These are phyloP conservation scores for Pistacia vera DNA, from an alignment of 345 rosid species.

Conservation along the genomic window DNA sequence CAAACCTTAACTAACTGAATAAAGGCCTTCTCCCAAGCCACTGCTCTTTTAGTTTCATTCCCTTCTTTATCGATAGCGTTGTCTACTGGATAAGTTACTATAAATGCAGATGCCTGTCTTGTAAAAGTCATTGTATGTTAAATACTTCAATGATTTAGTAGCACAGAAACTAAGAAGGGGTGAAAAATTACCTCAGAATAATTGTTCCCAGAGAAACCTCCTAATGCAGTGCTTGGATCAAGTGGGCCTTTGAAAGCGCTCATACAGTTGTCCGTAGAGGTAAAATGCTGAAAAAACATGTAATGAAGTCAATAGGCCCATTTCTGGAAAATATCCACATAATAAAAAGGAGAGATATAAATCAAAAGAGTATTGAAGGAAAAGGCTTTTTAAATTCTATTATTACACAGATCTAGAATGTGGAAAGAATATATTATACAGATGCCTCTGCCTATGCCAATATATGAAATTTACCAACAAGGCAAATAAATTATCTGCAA, in stretches of 20 bases:
- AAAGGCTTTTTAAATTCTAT: neutral
- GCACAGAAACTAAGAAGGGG: slow-evolving; percentile 13
- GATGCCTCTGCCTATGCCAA: neutral
- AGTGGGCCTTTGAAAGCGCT: slow-evolving; percentile 97
- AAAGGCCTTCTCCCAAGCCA: slow-evolving; percentile 98
- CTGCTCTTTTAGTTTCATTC: slow-evolving; percentile 67
- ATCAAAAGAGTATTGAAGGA: neutral
- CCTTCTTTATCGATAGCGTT: slow-evolving; percentile 66
- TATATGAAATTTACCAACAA: neutral
- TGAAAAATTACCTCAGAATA: slow-evolving; percentile 69
- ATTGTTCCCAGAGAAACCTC: slow-evolving; percentile 90
- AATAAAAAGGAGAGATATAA: neutral
- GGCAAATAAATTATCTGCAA: neutral
- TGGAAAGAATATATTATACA: neutral
- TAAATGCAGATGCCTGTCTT: slow-evolving; percentile 91
- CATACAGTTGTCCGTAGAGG: slow-evolving; percentile 83
- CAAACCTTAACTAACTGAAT: slow-evolving; percentile 83
- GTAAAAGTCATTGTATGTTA: slow-evolving; percentile 28
- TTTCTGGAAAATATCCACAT: neutral
- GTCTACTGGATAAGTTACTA: slow-evolving; percentile 93
- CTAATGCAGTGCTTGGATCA: slow-evolving; percentile 92
- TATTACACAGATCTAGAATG: neutral
- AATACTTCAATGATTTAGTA: slow-evolving; percentile 14
- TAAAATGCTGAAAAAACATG: slow-evolving; percentile 69
- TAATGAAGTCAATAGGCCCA: slow-evolving; percentile 17